A percentile compares a stretch with the other conserved stretches of the same genome.
Evolutionary conservation across 1,139 yeast genomes (phyloP).

Genomic region (Candida pseudoviswanathii): DNA sequence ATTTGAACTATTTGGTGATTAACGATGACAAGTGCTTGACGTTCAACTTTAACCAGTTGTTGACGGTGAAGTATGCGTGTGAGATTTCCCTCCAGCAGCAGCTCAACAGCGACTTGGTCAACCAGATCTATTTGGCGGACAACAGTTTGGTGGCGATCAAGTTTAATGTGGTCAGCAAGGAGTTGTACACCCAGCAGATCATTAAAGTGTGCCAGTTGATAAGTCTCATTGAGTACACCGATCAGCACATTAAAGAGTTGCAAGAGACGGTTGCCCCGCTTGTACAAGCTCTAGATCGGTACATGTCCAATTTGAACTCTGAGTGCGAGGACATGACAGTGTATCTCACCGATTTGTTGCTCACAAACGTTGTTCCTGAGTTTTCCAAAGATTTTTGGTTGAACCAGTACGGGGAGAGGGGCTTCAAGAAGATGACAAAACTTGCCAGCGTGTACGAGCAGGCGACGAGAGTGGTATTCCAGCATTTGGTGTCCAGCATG

Average conservation of each 20-base stretch:
- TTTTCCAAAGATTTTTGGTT: slow-evolving; percentile 42
- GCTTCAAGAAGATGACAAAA: slow-evolving; percentile 59
- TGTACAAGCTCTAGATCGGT: slow-evolving; percentile 40
- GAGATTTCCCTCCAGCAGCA: slow-evolving; percentile 17
- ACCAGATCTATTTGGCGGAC: slow-evolving; percentile 30
- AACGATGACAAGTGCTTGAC: slow-evolving; percentile 27
- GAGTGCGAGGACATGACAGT: slow-evolving; percentile 9
- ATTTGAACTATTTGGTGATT: slow-evolving; percentile 28
- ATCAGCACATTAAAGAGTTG: slow-evolving; percentile 39
- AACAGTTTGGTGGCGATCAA: slow-evolving; percentile 18
- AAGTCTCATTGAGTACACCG: slow-evolving; percentile 33
- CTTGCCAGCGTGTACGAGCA: slow-evolving; percentile 54
- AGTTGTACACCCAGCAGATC: slow-evolving; percentile 25
- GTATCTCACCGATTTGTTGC: slow-evolving; percentile 49
- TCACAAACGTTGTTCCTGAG: slow-evolving; percentile 59
- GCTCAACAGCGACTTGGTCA: slow-evolving; percentile 25
- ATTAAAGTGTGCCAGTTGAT: slow-evolving; percentile 33
- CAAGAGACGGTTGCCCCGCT: slow-evolving; percentile 44
- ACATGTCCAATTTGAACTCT: slow-evolving; percentile 20
- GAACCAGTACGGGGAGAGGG: slow-evolving; percentile 67
- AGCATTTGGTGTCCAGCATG: slow-evolving; percentile 53
- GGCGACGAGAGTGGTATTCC: slow-evolving; percentile 47
- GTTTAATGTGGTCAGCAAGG: slow-evolving; percentile 14
- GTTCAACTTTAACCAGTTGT: slow-evolving; percentile 35
- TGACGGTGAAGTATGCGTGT: slow-evolving; percentile 26